Evolutionary conservation across 139 green algal genomes (phyloP).

Genomic region (Nannochloris sp.): DNA sequence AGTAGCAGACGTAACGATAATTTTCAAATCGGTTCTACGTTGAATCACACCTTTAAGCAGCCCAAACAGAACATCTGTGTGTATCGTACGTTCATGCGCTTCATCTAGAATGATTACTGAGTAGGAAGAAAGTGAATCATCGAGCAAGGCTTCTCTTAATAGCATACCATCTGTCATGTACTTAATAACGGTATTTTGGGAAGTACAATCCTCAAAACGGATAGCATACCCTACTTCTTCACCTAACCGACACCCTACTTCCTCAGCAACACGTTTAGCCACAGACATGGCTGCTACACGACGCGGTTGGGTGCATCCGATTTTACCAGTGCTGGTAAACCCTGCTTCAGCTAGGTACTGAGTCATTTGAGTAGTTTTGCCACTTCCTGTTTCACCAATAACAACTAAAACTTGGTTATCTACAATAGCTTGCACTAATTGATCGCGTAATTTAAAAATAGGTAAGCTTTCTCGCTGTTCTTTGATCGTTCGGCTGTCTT

Average conservation of each 20-base stretch:
- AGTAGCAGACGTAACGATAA: constrained; percentile 90
- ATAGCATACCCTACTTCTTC: constrained; percentile 95
- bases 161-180: constrained; percentile 98
- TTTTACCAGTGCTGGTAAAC: constrained; percentile 65
- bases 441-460: constrained; percentile 88
- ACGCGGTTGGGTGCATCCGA: constrained; percentile 91
- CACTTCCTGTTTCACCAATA: constrained; percentile 86
- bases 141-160: constrained; percentile 85
- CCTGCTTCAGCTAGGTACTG: constrained; percentile 92
- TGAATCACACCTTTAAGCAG: constrained; percentile 77
- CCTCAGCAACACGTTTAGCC: constrained; percentile 92
- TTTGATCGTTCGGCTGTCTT: constrained; percentile 80
- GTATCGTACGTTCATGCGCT: constrained; percentile 95
- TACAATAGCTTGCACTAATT: constrained; percentile 82
- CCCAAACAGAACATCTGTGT: constrained; percentile 98
- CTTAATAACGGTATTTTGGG: constrained; percentile 86
- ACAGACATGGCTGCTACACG: constrained; percentile 94
- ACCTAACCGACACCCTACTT: constrained; percentile 77
- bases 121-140: constrained; percentile 69
- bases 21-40: constrained; percentile 48
- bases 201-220: constrained; percentile 94
- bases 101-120: constrained; percentile 94
- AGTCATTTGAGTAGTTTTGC: constrained; percentile 99
- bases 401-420: constrained; percentile 87
- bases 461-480: constrained; percentile 92